These are phyloP conservation scores for Achaetomium macrosporum DNA, from an alignment of 2,329 filamentous ascomycete species.

Conservation along the genomic window DNA sequence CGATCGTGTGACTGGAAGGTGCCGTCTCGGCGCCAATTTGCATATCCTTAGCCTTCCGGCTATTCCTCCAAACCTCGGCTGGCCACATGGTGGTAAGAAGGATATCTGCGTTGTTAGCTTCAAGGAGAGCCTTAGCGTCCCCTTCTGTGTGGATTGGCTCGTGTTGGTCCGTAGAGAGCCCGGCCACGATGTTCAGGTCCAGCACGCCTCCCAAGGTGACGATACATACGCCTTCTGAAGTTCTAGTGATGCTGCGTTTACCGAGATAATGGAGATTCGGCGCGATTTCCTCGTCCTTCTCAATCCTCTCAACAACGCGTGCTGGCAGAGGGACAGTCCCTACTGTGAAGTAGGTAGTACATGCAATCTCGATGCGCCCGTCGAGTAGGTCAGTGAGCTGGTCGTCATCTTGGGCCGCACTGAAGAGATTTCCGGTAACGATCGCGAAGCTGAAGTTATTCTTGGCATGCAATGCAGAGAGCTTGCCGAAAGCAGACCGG, in stretches of 20 bases:
- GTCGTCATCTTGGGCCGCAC: constrained; percentile 52
- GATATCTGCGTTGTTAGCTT: constrained; percentile 76
- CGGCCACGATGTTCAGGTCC: constrained; percentile 54
- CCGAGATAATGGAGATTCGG: constrained; percentile 88
- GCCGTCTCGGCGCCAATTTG: constrained; percentile 47
- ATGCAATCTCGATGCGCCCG: constrained; percentile 66
- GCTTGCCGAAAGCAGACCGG: constrained; percentile 68
- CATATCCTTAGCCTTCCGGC: constrained; percentile 58
- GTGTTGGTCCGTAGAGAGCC: constrained; percentile 64
- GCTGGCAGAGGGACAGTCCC: constrained; percentile 67
- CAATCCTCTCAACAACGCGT: constrained; percentile 64
- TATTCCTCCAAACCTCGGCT: constrained; percentile 56
- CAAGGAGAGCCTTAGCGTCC: constrained; percentile 69
- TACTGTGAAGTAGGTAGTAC: constrained; percentile 88
- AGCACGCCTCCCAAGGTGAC: constrained; percentile 76
- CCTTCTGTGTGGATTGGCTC: constrained; percentile 70
- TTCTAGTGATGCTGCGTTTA: constrained; percentile 82
- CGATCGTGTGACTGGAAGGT: constrained; percentile 58
- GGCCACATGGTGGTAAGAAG: constrained; percentile 87
- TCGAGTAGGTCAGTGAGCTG: constrained; percentile 59
- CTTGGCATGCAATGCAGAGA: constrained; percentile 74
- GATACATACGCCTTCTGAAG: constrained; percentile 80
- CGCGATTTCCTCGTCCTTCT: constrained; percentile 69
- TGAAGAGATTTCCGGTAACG: constrained; percentile 77
- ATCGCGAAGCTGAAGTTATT: constrained; percentile 85